Conservation (phyloP, 2,329 filamentous ascomycete genomes). For the Sphaerulina musiva region DNA sequence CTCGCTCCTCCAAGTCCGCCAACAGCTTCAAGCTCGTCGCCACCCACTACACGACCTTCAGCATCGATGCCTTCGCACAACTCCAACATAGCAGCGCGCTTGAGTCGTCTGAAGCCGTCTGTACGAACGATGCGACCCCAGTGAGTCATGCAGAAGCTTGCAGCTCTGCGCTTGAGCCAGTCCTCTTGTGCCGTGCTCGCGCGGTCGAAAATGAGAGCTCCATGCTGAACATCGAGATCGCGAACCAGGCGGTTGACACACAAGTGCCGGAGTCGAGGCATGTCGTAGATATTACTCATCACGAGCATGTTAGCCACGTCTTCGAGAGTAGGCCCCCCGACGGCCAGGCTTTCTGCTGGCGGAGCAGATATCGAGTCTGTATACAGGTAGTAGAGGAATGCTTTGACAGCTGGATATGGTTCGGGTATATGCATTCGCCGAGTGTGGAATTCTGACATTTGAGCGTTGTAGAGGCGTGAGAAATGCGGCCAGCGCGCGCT, state of each 20-base stretch:
- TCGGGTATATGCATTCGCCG: conserved; percentile 98
- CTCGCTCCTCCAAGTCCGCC: conserved; percentile 48
- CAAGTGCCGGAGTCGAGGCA: conserved; percentile 82
- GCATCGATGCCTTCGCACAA: conserved; percentile 88
- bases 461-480: conserved; percentile 78
- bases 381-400: conserved; percentile 94
- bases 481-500: conserved; percentile 97
- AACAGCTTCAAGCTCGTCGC: conserved; percentile 68
- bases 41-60: conserved; percentile 83
- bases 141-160: conserved; percentile 81
- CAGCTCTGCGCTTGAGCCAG: conserved; percentile 84
- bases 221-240: conserved; percentile 89
- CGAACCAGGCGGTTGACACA: conserved; percentile 85
- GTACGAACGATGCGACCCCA: conserved; percentile 94
- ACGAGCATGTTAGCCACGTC: conserved; percentile 92
- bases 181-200: conserved; percentile 85
- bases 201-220: conserved; percentile 93
- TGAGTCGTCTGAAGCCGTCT: conserved; percentile 74
- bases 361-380: conserved; percentile 70
- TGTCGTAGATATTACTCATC: conserved; percentile 97
- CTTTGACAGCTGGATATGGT: conserved; percentile 86
- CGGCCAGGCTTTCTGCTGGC: conserved; percentile 21
- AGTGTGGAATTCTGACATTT: conserved; percentile 96
- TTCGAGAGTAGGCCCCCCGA: conserved; percentile 53
- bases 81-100: conserved; percentile 73